A percentile compares a stretch with the other conserved stretches of the same genome.
These are phyloP conservation scores for Hymenoscyphus occultus DNA, from an alignment of 2,329 filamentous ascomycete species.

Conservation along the genomic window DNA sequence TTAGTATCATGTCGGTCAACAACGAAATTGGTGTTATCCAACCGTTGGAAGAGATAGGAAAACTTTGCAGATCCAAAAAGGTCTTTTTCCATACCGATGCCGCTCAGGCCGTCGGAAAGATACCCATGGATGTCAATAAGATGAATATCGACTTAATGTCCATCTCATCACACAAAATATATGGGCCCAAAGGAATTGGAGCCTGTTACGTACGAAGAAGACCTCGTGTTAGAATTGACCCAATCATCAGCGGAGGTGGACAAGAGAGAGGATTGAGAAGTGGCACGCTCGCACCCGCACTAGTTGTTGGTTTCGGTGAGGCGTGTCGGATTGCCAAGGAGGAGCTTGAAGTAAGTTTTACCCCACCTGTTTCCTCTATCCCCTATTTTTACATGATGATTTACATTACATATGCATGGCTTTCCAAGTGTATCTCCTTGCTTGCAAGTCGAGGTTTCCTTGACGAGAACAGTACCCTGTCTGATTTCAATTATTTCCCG, in stretches of 20 bases:
- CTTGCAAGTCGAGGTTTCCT: slow-evolving; percentile 38
- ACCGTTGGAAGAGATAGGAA: slow-evolving; percentile 88
- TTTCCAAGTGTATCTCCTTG: slow-evolving; percentile 68
- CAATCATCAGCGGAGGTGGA: slow-evolving; percentile 92
- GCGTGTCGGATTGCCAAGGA: slow-evolving; percentile 88
- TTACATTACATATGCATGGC: slow-evolving; percentile 82
- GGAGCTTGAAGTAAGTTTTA: slow-evolving; percentile 76
- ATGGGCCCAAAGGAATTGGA: slow-evolving; percentile 94
- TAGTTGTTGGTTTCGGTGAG: slow-evolving; percentile 92
- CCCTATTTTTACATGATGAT: slow-evolving; percentile 63
- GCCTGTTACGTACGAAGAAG: slow-evolving; percentile 93
- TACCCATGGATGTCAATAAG: slow-evolving; percentile 91
- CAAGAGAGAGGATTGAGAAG: slow-evolving; percentile 94
- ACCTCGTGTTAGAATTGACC: slow-evolving; percentile 89
- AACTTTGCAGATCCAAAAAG: slow-evolving; percentile 85
- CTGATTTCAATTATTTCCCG: slow-evolving; percentile 23
- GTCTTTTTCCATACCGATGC: slow-evolving; percentile 98
- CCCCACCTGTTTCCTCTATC: slow-evolving; percentile 16
- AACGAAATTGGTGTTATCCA: slow-evolving; percentile 99
- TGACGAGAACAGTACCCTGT: slow-evolving; percentile 36
- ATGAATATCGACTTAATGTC: slow-evolving; percentile 99
- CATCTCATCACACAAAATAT: slow-evolving; percentile 97
- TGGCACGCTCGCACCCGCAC: slow-evolving; percentile 84
- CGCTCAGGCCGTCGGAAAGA: slow-evolving; percentile 98
- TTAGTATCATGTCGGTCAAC: slow-evolving; percentile 98